Base-by-base conservation (phyloP, 176 grass and related monocot species). In the Melocanna baccifera region DNA sequence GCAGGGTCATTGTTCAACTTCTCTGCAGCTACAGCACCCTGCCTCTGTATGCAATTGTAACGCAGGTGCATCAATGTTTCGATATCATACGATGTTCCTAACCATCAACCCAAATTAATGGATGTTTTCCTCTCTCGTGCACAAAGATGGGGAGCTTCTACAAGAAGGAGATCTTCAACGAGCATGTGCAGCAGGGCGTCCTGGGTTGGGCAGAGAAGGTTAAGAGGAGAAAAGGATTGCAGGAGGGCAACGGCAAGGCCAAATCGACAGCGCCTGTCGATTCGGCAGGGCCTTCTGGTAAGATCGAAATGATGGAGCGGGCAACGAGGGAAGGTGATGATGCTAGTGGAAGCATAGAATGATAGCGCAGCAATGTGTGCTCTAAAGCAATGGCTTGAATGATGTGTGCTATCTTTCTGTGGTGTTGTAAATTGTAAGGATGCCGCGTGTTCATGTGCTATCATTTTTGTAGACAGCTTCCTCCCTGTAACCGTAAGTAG, bases 11-110 rank as follows among this genome's bases (percentile, higher is more conserved):
- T 16, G 84, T 98, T 87, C 96, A 98, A 71, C 30, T 94, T 85
- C 91, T 96, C 40, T 98, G 96, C 88, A 96, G 96, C 63, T 98
- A 98, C 73, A 96, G 91, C 84, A 98, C 93, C 13, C 66, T 98
- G 28, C 96, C 96, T 47, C 64, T 96, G 1, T 98, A 98, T 84
- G 96, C 96, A 18, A 92, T 98, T 79, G 91, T 98, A 22, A 95
- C 91, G 2, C 96, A 98, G 89, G 96, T 98, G 51, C 5, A 5
- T 25, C 23, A 8, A 14, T 45, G 5, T 73, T 16, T 52, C n/a
- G 0, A 55, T 58, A 22, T 32, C 26, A 1, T 71, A 62, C 30
- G 30, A 72, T 62, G 26, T 37, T 83, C 78, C 5, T 13, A 3
- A 19, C 76, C 12, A 7, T 47, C 59, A 23, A 11, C 29, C 32